These are phyloP conservation scores for Ophiobolus disseminans DNA, from an alignment of 2,329 filamentous ascomycete species.

Conservation along the genomic window DNA sequence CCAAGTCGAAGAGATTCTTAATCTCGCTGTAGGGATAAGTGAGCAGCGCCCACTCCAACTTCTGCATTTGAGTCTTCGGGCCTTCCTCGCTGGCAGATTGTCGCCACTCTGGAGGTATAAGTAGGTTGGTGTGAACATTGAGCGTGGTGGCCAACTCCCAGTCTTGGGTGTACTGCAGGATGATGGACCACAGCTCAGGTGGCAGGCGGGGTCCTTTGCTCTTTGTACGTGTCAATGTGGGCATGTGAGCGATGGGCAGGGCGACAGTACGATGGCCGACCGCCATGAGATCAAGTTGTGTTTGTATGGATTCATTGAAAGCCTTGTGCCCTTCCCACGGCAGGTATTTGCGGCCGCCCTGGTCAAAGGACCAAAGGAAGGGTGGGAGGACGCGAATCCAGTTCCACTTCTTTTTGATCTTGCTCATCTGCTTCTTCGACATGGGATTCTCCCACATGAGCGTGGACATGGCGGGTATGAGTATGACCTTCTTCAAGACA, in stretches of 20 bases:
- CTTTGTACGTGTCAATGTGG: constrained; percentile 43
- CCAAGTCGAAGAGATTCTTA: constrained; percentile 73
- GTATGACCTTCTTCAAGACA: constrained; percentile 79
- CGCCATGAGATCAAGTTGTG: constrained; percentile 76
- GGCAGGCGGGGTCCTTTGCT: constrained; percentile 64
- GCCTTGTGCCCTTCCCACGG: constrained; percentile 70
- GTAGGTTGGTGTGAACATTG: constrained; percentile 79
- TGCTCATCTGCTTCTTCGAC: constrained; percentile 85
- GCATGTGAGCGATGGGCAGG: constrained; percentile 41
- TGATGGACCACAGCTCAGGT: constrained; percentile 86
- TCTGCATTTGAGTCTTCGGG: constrained; percentile 74
- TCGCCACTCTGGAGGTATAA: constrained; percentile 76
- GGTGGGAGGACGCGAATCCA: constrained; percentile 85
- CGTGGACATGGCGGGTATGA: constrained; percentile 88
- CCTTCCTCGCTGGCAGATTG: constrained; percentile 68
- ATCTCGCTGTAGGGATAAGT: constrained; percentile 73
- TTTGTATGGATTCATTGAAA: constrained; percentile 75
- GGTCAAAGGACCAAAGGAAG: constrained; percentile 80
- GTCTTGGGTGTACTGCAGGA: constrained; percentile 83
- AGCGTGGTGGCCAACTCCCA: constrained; percentile 89
- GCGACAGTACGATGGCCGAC: constrained; percentile 71
- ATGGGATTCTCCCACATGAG: constrained; percentile 91
- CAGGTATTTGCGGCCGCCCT: constrained; percentile 56
- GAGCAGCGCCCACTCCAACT: constrained; percentile 85
- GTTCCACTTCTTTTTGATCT: constrained; percentile 82